Evolutionary conservation across 1,284 basidiomycete species (phyloP), one percentile per base, ranked within the genome.

Genomic region (Irpex sp.): DNA sequence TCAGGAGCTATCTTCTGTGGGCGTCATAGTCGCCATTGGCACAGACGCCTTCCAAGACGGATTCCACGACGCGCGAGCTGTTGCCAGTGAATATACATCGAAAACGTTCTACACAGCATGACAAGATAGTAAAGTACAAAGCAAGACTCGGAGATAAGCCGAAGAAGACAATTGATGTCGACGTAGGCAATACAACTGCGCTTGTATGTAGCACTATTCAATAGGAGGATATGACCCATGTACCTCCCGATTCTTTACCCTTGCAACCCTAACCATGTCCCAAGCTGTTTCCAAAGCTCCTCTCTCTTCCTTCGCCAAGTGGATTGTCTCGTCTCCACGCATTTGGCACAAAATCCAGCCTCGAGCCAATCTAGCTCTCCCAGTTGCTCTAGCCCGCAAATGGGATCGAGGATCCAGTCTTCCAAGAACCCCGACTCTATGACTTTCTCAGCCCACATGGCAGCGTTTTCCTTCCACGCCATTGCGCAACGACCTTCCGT

Each of bases 371-470:
- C 66, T 11, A 75, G 64, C 1, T 67, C 65, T 8, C 66, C 57
- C 17, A 79, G 67, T 1, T 59, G 60, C 39, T 71, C 61, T 8
- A 78, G 61, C 3, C 75, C 76, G 19, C 64, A 66, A 8, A 78
- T 68, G 5, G 75, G 72, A 63, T 79, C 76, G 56, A 64, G 60
- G 58, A 71, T 66, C 37, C 71, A 72, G 19, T 61, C 58, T 36
- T 68, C 66, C 59, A 76, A 70, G 21, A 75, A 37, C 0, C 70
- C 65, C 3, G 61, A 67, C 46, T 65, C 56, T 11, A 73, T 50
- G 21, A 76, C 64, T 7, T 64, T 55, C 58, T 63, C 49, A 1
- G 59, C 39, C 74, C 74, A 76, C 8, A 60, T 55, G 13, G n/a
- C n/a, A 33, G 31, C 55, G 51, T 61, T 63, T 26, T 37, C 39